Percentiles rank a stretch among this genome's conserved stretches.
phyloP scores from a whole-genome alignment of 495 filamentous ascomycete genomes.

The Trypethelium eluteriae region DNA sequence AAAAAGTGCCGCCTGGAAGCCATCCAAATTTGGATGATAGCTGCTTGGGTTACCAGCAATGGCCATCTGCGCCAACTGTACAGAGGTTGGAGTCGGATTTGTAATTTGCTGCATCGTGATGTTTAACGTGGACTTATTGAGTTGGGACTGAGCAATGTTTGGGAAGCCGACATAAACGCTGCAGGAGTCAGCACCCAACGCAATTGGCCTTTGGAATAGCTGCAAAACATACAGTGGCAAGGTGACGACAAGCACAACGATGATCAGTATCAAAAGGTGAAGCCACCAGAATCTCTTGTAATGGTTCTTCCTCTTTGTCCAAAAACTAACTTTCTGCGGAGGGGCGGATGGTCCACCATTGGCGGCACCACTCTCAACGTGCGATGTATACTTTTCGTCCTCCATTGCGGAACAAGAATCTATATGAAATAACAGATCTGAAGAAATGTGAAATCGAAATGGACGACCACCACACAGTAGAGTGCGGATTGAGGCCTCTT shows the following conservation, averaged over 20 bases:
- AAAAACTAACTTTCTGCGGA: slow-evolving; percentile 6
- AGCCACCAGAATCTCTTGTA: slow-evolving; percentile 65
- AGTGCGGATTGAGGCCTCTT: background rate
- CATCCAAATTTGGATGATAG: slow-evolving; percentile 50
- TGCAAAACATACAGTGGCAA: slow-evolving; percentile 56
- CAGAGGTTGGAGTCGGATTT: slow-evolving; percentile 49
- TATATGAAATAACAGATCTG: background rate
- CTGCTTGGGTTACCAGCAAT: slow-evolving; percentile 41
- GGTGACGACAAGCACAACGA: slow-evolving; percentile 52
- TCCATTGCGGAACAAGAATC: background rate
- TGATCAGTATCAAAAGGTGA: slow-evolving; percentile 53
- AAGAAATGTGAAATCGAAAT: background rate
- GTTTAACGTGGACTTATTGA: slow-evolving; percentile 56
- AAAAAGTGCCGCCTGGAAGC: slow-evolving; percentile 47
- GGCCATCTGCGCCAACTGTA: slow-evolving; percentile 49
- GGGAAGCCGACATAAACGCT: slow-evolving; percentile 69
- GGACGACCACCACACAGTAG: background rate
- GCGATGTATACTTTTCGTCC: background rate
- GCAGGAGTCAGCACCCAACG: background rate
- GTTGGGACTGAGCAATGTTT: slow-evolving; percentile 59
- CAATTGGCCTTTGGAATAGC: background rate
- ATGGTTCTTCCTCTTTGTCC: slow-evolving; percentile 32
- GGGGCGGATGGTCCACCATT: background rate
- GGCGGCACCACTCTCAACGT: slow-evolving; percentile 4
- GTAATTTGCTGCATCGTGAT: slow-evolving; percentile 52